Percentiles rank a stretch among this genome's conserved stretches.
Evolutionary conservation across 495 filamentous ascomycete genomes (phyloP).

Genomic region (Penicillium turbatum): DNA sequence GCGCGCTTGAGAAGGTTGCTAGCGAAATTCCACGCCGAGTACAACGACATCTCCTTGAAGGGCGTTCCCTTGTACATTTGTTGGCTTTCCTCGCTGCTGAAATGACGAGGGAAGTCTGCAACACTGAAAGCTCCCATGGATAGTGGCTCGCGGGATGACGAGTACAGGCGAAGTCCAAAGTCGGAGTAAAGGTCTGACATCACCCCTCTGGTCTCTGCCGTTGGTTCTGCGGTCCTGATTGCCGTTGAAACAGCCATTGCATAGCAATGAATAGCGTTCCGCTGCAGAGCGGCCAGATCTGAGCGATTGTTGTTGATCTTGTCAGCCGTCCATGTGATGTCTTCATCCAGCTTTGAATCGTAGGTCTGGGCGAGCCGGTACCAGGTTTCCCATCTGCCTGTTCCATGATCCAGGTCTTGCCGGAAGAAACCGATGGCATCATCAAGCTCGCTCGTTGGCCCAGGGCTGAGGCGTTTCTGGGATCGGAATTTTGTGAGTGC

Average conservation of each 20-base stretch:
- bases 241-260: conserved; percentile 80
- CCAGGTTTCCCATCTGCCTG: conserved; percentile 92
- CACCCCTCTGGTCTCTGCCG: conserved; percentile 58
- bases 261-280: conserved; percentile 87
- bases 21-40: conserved; percentile 84
- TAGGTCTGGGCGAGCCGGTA: conserved; percentile 89
- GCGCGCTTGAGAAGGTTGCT: conserved; percentile 73
- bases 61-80: conserved; percentile 72
- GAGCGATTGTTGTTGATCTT: conserved; percentile 82
- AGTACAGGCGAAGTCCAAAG: conserved; percentile 85
- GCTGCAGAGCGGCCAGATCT: conserved; percentile 71
- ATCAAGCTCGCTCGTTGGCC: conserved; percentile 80
- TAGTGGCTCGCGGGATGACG: conserved; percentile 85
- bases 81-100: conserved; percentile 59
- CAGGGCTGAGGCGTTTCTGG: conserved; percentile 71
- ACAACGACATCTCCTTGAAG: conserved; percentile 67
- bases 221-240: conserved; percentile 56
- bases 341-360: conserved; percentile 87
- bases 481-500: conserved; percentile 82
- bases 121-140: conserved; percentile 80
- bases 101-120: conserved; percentile 69
- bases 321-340: conserved; percentile 90
- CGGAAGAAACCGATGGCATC: conserved; percentile 77
- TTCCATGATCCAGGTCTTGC: conserved; percentile 79
- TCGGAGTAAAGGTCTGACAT: conserved; percentile 82